Percentiles rank a stretch among this genome's conserved stretches.
These are phyloP conservation scores for Diaporthe sp. DNA, from an alignment of 2,329 filamentous ascomycete genomes.

Conservation along the genomic window DNA sequence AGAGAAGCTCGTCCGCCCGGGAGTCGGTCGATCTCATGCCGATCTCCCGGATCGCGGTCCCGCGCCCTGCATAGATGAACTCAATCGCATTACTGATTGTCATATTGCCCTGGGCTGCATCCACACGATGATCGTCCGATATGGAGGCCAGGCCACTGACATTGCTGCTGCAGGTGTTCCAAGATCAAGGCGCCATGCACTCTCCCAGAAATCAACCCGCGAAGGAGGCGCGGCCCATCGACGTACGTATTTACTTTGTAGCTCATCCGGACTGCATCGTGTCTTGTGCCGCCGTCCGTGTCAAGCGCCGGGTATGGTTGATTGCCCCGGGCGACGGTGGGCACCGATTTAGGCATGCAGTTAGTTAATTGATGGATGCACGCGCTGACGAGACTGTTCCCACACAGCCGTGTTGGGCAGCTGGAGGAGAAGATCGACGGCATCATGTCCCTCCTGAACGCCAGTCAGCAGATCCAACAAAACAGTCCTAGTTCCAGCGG, in stretches of 20 bases:
- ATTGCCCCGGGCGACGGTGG: background rate
- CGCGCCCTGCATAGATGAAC: constrained; percentile 8
- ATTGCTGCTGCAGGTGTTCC: constrained; percentile 48
- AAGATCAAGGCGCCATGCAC: constrained; percentile 53
- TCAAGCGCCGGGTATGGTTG: too few relatives aligned
- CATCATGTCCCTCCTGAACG: constrained; percentile 54
- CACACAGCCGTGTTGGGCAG: constrained; percentile 53
- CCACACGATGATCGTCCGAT: background rate
- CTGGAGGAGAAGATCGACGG: constrained; percentile 58
- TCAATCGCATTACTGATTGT: background rate
- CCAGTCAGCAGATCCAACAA: constrained; percentile 48
- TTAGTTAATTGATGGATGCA: background rate
- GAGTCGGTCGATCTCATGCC: constrained; percentile 22
- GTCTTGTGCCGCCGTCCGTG: background rate
- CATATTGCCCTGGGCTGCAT: background rate
- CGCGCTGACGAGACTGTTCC: constrained; percentile 7
- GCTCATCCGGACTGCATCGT: background rate
- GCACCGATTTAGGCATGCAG: background rate
- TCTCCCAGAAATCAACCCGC: constrained; percentile 51
- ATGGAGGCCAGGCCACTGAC: background rate
- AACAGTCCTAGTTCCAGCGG: constrained; percentile 40
- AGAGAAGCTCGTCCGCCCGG: constrained; percentile 14
- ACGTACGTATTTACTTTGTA: constrained; percentile 46
- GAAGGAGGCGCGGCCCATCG: constrained; percentile 54
- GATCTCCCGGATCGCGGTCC: constrained; percentile 21